phyloP scores from a whole-genome alignment of 331 rosid genomes.

The Acacia concinna region DNA sequence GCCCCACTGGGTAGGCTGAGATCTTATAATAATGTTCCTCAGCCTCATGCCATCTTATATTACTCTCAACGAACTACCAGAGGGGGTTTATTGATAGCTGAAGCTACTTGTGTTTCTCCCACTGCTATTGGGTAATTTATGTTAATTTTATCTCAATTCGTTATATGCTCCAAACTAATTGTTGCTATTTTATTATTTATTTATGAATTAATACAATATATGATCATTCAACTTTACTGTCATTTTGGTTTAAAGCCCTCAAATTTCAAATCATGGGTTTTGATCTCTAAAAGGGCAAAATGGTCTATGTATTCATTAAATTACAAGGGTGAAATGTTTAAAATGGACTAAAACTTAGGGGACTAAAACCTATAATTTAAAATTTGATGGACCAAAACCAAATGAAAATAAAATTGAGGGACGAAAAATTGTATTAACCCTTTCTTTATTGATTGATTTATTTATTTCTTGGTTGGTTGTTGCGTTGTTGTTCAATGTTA shows the following conservation, averaged over 20 bases:
- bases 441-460: neutral
- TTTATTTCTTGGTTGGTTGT: neutral
- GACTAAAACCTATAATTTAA: too few relatives aligned
- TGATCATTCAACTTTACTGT: too few relatives aligned
- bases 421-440: too few relatives aligned
- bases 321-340: too few relatives aligned
- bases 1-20: neutral
- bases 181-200: neutral
- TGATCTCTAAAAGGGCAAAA: too few relatives aligned
- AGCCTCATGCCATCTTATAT: slow-evolving; percentile 4
- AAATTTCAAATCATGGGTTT: too few relatives aligned
- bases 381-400: too few relatives aligned
- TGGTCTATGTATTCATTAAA: too few relatives aligned
- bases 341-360: too few relatives aligned
- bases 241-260: too few relatives aligned
- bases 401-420: too few relatives aligned
- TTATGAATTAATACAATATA: too few relatives aligned
- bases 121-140: slow-evolving; percentile 2
- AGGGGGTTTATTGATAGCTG: neutral
- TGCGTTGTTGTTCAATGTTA: neutral
- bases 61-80: slow-evolving; percentile 11
- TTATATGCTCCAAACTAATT: neutral
- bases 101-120: neutral
- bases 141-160: neutral
- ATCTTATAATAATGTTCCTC: neutral